Base-by-base conservation (phyloP, 2,329 filamentous ascomycete species). In the Colletotrichum theobromicola region DNA sequence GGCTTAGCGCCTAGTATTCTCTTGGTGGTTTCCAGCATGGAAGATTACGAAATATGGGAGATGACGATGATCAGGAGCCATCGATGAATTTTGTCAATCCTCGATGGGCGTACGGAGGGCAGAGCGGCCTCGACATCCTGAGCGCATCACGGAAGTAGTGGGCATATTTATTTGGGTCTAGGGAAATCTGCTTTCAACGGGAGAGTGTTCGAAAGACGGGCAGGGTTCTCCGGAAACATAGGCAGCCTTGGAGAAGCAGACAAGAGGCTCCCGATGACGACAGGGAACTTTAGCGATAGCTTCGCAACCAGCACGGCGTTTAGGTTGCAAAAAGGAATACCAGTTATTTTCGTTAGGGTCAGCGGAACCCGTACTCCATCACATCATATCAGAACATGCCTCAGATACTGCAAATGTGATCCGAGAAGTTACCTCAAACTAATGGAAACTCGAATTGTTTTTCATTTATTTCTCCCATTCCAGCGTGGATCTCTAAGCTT, bases 401-500 rank as follows among this genome's bases (percentile, higher is more conserved):
- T 50, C 42, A 50, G 13, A 21, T n/a, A 50, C 42, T n/a, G 42
- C 42, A 50, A 50, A 21, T 50, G 42, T 50, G 42, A 21, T 6
- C 18, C 13, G n/a, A 13, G 10, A n/a, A n/a, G 9, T 18, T 26
- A 21, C n/a, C 12, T 35, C 26, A 30, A 61, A 42, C 53, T 42
- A 53, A 42, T 30, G 24, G 63, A 26, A 66, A 57, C 24, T 69
- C 34, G 9, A 32, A 61, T 71, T 55, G 15, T 61, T 71, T 28
- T 64, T 71, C 53, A 50, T 50, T 21, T 35, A 42, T 53, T 66
- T 70, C 66, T 46, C 61, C 37, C 62, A 30, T 61, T 71, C 66
- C 55, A 28, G 24, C 58, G 50, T 30, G 28, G 21, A 30, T 57
- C 24, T 15, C 70, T 26, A 42, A 46, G 46, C 30, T 79, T 87